Evolutionary conservation across 2,329 filamentous ascomycete species (phyloP), one percentile per base, ranked within the genome.

Genomic region (Alternaria burnsii): DNA sequence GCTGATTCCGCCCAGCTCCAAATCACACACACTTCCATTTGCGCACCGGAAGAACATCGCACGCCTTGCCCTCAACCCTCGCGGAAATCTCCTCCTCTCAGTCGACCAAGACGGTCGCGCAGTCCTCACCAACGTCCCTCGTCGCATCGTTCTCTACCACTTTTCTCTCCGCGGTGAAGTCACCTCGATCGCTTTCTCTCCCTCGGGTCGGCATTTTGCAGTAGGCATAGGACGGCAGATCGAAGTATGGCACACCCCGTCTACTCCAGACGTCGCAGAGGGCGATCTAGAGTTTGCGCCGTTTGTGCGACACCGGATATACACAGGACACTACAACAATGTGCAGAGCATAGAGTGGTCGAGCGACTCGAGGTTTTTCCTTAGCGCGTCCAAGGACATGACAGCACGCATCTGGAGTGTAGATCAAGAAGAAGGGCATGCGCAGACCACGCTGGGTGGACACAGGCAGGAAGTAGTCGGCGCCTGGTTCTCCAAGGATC

Each of bases 401-500:
- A 98, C 94, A 0, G 91, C 92, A 40, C 88, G 94, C 75, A 92
- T 99, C 88, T 99, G 94, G 94, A 98, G 94, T 76, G 82, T 97
- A 67, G 87, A 96, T 68, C 86, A 89, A 1, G 93, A 97, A 72
- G 91, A 94, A 62, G 92, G 91, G 2, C 98, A 98, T 79, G 88
- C 89, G 51, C 93, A 94, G 0, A 99, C 95, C 1, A 92, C 94
- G 16, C 82, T 99, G 63, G 90, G 93, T 4, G 95, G 95, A 1
- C 96, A 99, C 80, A 89, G 93, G 76, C 93, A 97, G 78, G 90
- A 87, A 16, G 91, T 99, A 3, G 86, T 96, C 55, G 92, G 91
- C n/a, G 94, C 94, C n/a, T 99, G 93, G 89, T 99, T 99, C 76
- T 96, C 94, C 0, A 89, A 91, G 63, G 89, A 97, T 70, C 95